A percentile compares a stretch with the other conserved stretches of the same genome.
Evolutionary conservation across 176 grass and related monocot species (phyloP).

Genomic region (Hsuehochloa calcarea): DNA sequence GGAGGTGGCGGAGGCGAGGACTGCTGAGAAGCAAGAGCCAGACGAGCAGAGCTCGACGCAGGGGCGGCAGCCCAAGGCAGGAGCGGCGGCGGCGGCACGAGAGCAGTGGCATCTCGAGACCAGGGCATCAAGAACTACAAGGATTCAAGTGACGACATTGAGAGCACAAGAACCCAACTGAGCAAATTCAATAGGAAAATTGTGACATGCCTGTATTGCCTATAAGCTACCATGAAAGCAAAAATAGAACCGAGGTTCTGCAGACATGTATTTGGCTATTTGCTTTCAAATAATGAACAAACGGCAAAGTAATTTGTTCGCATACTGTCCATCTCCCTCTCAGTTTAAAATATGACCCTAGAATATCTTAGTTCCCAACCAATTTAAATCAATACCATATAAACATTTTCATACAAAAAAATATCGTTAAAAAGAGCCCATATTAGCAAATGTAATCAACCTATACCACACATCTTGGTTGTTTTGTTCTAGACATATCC

Average conservation of each 20-base stretch:
- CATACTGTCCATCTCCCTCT: not conserved
- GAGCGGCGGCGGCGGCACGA: too few species aligned
- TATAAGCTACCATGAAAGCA: slow-evolving; percentile 20
- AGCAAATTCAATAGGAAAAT: slow-evolving; percentile 7
- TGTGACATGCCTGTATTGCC: not conserved
- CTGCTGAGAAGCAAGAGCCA: too few species aligned
- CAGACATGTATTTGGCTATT: not conserved
- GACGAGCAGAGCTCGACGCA: too few species aligned
- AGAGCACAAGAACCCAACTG: not conserved
- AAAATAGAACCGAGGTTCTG: not conserved
- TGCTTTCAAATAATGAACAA: slow-evolving; percentile 1
- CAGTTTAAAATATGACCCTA: not conserved
- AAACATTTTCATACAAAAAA: slow-evolving; percentile 3
- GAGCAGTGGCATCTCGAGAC: too few species aligned
- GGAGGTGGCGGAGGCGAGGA: too few species aligned
- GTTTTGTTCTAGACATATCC: not conserved
- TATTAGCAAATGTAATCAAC: not conserved
- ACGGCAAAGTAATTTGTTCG: not conserved
- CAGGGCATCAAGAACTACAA: not conserved
- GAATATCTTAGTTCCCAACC: not conserved
- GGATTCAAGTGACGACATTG: not conserved
- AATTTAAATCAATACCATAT: slow-evolving; percentile 15
- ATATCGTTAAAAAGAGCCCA: not conserved
- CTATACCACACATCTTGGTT: not conserved
- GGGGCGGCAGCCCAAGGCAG: too few species aligned